Base-by-base conservation (phyloP, 371 early-diverging fungal species). In the Chytridium lagenaria region DNA sequence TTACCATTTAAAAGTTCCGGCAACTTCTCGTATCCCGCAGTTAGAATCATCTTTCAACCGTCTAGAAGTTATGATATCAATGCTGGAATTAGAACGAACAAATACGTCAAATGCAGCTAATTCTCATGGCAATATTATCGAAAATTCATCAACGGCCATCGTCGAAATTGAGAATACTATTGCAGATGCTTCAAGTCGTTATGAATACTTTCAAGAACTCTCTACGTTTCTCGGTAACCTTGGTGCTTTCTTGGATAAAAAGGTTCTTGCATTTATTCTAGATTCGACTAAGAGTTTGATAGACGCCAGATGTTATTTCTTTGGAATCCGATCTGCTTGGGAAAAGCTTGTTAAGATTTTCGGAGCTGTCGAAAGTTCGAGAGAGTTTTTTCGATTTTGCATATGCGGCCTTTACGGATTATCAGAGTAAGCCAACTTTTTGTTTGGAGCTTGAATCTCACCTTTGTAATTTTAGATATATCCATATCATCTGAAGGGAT, bases 221-320 rank as follows among this genome's bases (percentile, higher is more conserved):
- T 77, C 81, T 34, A 81, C 84, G 0, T 90, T 83, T 76, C 82
- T 89, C 26, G 84, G 86, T 15, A 88, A 90, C 69, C 76, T 91
- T 52, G 91, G 88, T 1, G 90, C 89, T 44, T 89, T 91, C 69
- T 82, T 91, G 49, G 93, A 92, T 76, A 87, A 81, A 33, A 90
- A 90, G 84, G 89, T 89, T 44, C 44, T 44, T 44, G 7, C 19
- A 44, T 44, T 19, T 44, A 19, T 44, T 44, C 12, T 44, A 19
- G 12, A 44, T 7, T 44, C 19, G 44, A 44, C 19, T 44, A 44
- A 44, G 12, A 44, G 7, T 44, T 44, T 7, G 12, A 44, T 12
- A 44, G 44, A 19, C 44, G 10, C 16, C 26, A 23, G 63, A 30
- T 2, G 36, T 63, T 34, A 26, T 37, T 2, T 2, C 30, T 5